Percentiles rank a stretch among this genome's conserved stretches.
Conservation (phyloP, 768 basidiomycete genomes). For the Xerocomellus amylosporus region DNA sequence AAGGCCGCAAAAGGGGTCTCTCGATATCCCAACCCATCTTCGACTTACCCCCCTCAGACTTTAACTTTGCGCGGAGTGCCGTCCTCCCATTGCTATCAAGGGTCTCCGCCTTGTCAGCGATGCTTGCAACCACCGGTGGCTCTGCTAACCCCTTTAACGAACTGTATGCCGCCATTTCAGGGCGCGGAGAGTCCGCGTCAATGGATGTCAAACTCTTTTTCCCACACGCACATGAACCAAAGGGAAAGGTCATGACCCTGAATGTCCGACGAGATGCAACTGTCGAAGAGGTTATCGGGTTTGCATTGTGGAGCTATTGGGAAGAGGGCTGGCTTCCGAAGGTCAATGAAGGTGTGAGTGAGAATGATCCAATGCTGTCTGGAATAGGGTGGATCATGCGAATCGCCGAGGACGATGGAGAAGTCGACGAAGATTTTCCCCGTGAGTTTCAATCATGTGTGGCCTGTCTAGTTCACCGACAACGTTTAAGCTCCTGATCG, state of each 20-base stretch:
- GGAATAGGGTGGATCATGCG: conserved; percentile 90
- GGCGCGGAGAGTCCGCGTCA: conserved; percentile 63
- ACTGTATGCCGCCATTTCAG: conserved; percentile 81
- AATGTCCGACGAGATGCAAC: conserved; percentile 84
- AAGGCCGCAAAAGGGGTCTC: conserved; percentile 29
- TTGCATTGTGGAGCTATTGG: conserved; percentile 90
- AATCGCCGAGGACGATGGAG: conserved; percentile 95
- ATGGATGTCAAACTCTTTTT: conserved; percentile 78
- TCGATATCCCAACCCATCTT: conserved; percentile 28
- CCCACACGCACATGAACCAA: conserved; percentile 68
- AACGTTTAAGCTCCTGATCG: conserved; percentile 80
- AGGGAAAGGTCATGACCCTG: conserved; percentile 61
- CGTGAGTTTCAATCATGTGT: conserved; percentile 52
- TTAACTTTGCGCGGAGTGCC: conserved; percentile 52
- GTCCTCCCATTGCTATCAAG: conserved; percentile 43
- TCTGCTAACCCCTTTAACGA: conserved; percentile 84
- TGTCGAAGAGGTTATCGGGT: conserved; percentile 95
- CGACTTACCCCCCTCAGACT: conserved; percentile 18
- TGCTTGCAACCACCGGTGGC: conserved; percentile 65
- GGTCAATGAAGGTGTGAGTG: conserved; percentile 62
- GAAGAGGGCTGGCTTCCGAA: conserved; percentile 81
- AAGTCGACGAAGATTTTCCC: conserved; percentile 98
- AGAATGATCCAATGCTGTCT: conserved; percentile 65
- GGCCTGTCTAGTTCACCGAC: neutral
- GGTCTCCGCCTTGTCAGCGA: conserved; percentile 67